Conservation (phyloP, 2,329 filamentous ascomycete genomes). For the Cytospora piceae region DNA sequence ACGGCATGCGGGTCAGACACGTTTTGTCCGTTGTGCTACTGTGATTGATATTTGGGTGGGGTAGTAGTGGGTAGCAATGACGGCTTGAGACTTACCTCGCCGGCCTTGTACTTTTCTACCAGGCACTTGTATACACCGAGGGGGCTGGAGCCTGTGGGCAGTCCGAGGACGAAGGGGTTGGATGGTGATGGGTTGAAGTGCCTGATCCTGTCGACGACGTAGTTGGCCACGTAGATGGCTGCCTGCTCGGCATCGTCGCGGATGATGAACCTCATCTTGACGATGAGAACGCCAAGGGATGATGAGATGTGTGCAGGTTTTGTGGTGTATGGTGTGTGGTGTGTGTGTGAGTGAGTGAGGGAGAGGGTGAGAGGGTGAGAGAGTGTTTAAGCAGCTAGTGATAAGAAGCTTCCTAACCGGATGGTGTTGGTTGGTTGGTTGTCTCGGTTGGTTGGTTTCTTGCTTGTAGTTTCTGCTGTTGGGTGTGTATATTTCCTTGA, state of each 20-base stretch:
- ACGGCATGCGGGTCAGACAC: neutral
- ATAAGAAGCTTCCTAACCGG: neutral
- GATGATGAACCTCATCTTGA: constrained; percentile 72
- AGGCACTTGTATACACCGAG: constrained; percentile 71
- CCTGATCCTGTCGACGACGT: constrained; percentile 74
- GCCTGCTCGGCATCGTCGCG: constrained; percentile 65
- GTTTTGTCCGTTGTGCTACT: neutral
- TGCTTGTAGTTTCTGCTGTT: neutral
- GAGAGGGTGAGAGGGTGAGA: too few species aligned
- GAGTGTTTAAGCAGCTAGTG: too few species aligned
- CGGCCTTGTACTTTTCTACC: constrained; percentile 63
- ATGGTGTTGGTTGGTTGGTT: neutral
- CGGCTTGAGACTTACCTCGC: constrained; percentile 41
- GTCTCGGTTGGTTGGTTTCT: neutral
- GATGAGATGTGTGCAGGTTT: neutral
- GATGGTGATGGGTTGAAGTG: constrained; percentile 65
- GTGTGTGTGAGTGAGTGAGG: neutral
- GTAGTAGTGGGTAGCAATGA: neutral
- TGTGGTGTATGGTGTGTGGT: neutral
- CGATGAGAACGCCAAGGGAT: constrained; percentile 2
- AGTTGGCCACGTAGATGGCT: constrained; percentile 71
- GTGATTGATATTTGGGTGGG: neutral
- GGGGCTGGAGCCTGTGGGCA: constrained; percentile 74
- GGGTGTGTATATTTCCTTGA: neutral
- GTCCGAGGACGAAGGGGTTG: constrained; percentile 72